phyloP scores from a whole-genome alignment of 305 asterid genomes.

The Salvia sclarea region DNA sequence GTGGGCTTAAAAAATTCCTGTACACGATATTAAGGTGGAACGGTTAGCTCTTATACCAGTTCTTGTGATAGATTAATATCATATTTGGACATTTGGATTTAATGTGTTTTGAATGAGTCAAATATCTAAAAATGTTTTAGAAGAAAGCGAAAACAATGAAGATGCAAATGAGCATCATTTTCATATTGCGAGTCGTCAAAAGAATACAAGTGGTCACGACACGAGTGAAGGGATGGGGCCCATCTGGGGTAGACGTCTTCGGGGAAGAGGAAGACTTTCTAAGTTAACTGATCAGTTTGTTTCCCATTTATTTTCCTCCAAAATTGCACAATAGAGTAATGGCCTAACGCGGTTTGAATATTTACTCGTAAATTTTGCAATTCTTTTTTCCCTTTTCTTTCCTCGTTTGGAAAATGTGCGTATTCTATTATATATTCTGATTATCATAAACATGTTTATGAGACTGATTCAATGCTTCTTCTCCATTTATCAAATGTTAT shows the following conservation, averaged over 20 bases:
- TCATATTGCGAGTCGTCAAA: neutral
- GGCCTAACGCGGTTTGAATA: slow-evolving; percentile 27
- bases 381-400: neutral
- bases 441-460: too few relatives aligned
- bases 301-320: neutral
- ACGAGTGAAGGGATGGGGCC: slow-evolving; percentile 25
- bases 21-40: too few relatives aligned
- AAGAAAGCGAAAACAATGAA: neutral
- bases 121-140: neutral
- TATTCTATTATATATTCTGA: too few relatives aligned
- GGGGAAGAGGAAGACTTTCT: slow-evolving; percentile 30
- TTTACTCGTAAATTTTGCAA: neutral
- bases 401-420: neutral
- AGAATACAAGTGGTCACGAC: slow-evolving; percentile 14
- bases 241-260: neutral
- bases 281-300: slow-evolving; percentile 20
- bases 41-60: too few relatives aligned
- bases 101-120: slow-evolving; percentile 25
- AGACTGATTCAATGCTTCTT: too few relatives aligned
- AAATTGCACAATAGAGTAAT: slow-evolving; percentile 2
- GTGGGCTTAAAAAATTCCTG: too few relatives aligned
- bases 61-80: too few relatives aligned
- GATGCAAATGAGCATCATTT: neutral
- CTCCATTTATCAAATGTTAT: too few relatives aligned
- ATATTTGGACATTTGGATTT: neutral